Evolutionary conservation across 192 early-diverging fungal genomes (phyloP), one percentile per base, ranked within the genome.

Genomic region (Coemansia sp.): DNA sequence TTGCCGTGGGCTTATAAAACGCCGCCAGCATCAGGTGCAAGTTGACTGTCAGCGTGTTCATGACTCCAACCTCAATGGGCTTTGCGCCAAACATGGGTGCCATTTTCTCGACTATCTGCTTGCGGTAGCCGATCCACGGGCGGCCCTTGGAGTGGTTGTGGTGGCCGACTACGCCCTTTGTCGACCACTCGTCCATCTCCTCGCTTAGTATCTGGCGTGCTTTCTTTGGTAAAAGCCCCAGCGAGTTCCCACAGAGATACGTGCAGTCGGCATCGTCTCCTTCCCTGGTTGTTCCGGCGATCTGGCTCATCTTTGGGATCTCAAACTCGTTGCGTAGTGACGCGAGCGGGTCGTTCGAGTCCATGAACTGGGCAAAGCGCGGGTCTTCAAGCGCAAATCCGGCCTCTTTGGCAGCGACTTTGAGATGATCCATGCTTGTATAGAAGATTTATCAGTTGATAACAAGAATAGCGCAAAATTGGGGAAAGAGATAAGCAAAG

Each of bases 231-330:
- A 92, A 85, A 65, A 98, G 84, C 6, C 97, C 95, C 14, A 99
- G 87, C 9, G 95, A 97, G 84, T 99, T 98, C 24, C 97, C 97
- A 76, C 94, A 93, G 55, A 99, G 83, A 75, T 99, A 99, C 14
- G 89, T 81, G 51, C 84, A 88, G 21, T 70, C 48, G 18, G 80
- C 77, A 26, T 85, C 71, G 8, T 38, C 35, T 18, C 77, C 79
- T 21, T 85, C 69, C 7, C 38, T 24, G 43, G 16, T 43, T 43
- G 18, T 18, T 43, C 75, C 81, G 5, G 81, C 65, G 5, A 87
- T 72, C 24, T 91, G 76, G 39, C 63, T 70, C 23, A 79, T 56
- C 15, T 77, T 87, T 16, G 93, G 93, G 35, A 93, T 88, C 23
- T 59, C 75, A 83, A 94, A 94, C 76, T 94, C 90, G 53, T 65